phyloP scores from a whole-genome alignment of 1,284 basidiomycete species.

The Fomitopsis palustris region DNA sequence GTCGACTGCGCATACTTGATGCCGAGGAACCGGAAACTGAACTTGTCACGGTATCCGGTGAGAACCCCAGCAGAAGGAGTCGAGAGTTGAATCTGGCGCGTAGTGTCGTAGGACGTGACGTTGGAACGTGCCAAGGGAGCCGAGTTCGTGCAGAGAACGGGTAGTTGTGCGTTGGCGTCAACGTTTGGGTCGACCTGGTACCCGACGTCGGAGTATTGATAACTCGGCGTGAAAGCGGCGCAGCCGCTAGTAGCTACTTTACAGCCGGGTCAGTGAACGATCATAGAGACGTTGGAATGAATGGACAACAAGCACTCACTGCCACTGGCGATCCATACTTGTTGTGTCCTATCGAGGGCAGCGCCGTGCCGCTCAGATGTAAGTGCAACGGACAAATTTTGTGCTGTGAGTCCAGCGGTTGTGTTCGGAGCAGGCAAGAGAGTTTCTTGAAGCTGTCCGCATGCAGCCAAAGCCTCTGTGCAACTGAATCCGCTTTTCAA shows the following conservation, averaged over 20 bases:
- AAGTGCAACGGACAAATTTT: slow-evolving; percentile 5
- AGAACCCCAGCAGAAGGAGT: slow-evolving; percentile 10
- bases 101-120: slow-evolving; percentile 12
- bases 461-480: slow-evolving; percentile 4
- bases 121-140: slow-evolving; percentile 13
- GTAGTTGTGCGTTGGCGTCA: neutral
- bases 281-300: neutral
- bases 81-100: slow-evolving; percentile 9
- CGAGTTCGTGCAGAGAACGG: slow-evolving; percentile 14
- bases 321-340: slow-evolving; percentile 4
- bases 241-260: neutral
- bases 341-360: neutral
- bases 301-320: neutral
- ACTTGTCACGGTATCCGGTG: slow-evolving; percentile 14
- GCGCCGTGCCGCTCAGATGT: slow-evolving; percentile 9
- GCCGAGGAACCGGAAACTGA: slow-evolving; percentile 11
- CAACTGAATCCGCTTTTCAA: slow-evolving; percentile 6
- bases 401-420: slow-evolving; percentile 6
- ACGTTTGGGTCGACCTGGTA: neutral
- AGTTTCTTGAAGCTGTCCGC: slow-evolving; percentile 7
- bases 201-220: neutral
- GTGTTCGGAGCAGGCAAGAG: slow-evolving; percentile 4
- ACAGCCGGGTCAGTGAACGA: neutral
- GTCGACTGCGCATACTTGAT: slow-evolving; percentile 11
- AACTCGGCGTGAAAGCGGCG: slow-evolving; percentile 5